Conservation (phyloP, 805 yeast genomes). For the Jamesozyma hellenica region DNA sequence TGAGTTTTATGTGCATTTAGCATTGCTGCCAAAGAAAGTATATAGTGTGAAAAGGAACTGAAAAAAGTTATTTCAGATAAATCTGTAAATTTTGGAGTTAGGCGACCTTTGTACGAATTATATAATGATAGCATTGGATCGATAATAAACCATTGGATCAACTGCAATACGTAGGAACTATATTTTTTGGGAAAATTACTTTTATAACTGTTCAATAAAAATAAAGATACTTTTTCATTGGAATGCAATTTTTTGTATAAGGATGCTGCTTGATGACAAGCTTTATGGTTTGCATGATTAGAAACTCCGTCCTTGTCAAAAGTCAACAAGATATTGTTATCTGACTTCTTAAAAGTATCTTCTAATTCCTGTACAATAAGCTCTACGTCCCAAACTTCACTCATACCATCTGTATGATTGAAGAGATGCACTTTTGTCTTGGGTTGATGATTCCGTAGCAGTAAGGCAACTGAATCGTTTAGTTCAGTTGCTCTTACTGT, state of each 20-base stretch:
- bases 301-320: slow-evolving; percentile 82
- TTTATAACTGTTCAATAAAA: slow-evolving; percentile 3
- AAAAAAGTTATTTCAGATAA: slow-evolving; percentile 21
- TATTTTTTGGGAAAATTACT: slow-evolving; percentile 17
- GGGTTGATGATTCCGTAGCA: slow-evolving; percentile 9
- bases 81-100: too few species aligned
- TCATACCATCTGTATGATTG: slow-evolving; percentile 61
- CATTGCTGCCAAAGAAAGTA: slow-evolving; percentile 57
- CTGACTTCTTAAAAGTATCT: slow-evolving; percentile 1
- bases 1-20: slow-evolving; percentile 74
- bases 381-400: slow-evolving; percentile 47
- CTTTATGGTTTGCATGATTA: slow-evolving; percentile 74
- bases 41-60: slow-evolving; percentile 24
- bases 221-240: neutral
- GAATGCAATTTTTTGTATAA: slow-evolving; percentile 4
- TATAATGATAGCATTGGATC: too few species aligned
- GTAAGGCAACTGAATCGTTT: slow-evolving; percentile 14
- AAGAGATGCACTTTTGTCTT: slow-evolving; percentile 17
- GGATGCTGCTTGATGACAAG: slow-evolving; percentile 44
- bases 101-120: too few species aligned
- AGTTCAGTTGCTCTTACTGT: slow-evolving; percentile 51
- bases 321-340: slow-evolving; percentile 39
- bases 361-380: slow-evolving; percentile 14
- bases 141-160: neutral
- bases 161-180: slow-evolving; percentile 15